phyloP scores from a whole-genome alignment of 192 early-diverging fungal species.

The Gamsiella multidivaricata region DNA sequence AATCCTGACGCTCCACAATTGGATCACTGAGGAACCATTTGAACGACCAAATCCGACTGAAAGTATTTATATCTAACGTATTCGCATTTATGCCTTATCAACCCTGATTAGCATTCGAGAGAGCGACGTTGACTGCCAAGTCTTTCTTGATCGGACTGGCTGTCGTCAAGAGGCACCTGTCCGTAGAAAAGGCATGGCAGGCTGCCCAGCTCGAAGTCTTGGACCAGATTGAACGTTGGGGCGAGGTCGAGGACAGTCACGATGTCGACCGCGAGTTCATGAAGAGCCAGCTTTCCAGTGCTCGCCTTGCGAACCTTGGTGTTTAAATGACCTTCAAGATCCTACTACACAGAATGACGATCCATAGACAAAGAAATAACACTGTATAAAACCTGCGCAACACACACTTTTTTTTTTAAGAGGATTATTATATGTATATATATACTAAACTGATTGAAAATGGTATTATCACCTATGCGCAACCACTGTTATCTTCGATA shows the following conservation, averaged over 20 bases:
- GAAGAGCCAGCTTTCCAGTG: slow-evolving; percentile 74
- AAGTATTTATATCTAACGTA: not conserved
- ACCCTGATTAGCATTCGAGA: slow-evolving; percentile 80
- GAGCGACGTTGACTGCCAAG: slow-evolving; percentile 85
- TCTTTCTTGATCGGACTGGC: slow-evolving; percentile 92
- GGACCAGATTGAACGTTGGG: slow-evolving; percentile 92
- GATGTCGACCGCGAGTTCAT: slow-evolving; percentile 81
- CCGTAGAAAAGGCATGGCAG: slow-evolving; percentile 77
- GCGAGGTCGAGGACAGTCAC: slow-evolving; percentile 69
- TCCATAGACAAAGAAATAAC: too few relatives aligned
- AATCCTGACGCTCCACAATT: too few relatives aligned
- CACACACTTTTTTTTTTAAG: too few relatives aligned
- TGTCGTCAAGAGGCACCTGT: slow-evolving; percentile 79
- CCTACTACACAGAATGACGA: too few relatives aligned
- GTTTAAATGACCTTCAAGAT: not conserved
- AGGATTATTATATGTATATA: too few relatives aligned
- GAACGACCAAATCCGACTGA: slow-evolving; percentile 3
- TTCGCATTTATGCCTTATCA: too few relatives aligned
- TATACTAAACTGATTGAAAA: too few relatives aligned
- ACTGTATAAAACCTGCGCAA: slow-evolving; percentile 11
- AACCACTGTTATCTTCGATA: not conserved
- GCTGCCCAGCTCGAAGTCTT: slow-evolving; percentile 88
- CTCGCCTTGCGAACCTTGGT: slow-evolving; percentile 46
- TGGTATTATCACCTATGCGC: not conserved
- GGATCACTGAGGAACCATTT: not conserved